Evolutionary conservation across 495 filamentous ascomycete genomes (phyloP), one percentile per base, ranked within the genome.

Genomic region (Talaromyces adpressus): DNA sequence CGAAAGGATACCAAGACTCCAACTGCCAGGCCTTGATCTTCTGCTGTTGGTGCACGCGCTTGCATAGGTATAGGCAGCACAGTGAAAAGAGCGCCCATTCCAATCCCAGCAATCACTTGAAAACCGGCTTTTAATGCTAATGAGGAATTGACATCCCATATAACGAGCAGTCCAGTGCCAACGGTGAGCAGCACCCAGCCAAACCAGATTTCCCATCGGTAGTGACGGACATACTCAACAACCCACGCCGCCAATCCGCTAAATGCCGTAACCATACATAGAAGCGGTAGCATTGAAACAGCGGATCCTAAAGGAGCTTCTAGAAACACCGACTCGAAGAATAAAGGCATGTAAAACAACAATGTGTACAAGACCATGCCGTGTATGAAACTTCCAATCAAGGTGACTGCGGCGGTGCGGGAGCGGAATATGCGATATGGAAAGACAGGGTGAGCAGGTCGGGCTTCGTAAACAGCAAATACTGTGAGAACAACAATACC

Each of bases 341-440:
- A 82, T 22, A 83, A 63, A 1, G 81, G 80, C 1, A 83, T 52
- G 57, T 77, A 82, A 69, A 77, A 81, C 54, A 71, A 79, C 14
- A 67, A 68, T 23, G 36, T 32, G 6, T 71, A 11, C 25, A 53
- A 27, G 2, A 53, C 18, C 71, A 2, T 45, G 2, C 20, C 12
- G 36, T 67, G 62, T 27, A 68, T 22, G 57, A 77, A 75, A 6
- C 41, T 45, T 18, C 41, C 41, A 45, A 45, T 45, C 41, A 45
- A 45, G 16, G 41, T 45, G 5, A 45, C 41, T 4, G 6, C 14
- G 41, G 41, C 41, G 3, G 41, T 45, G 6, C n/a, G 41, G n/a
- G 41, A 45, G 27, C 69, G 60, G 25, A 73, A 23, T 14, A 53
- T 53, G 0, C 23, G 49, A 53, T 53, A 53, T 14, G 49, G 49